These are phyloP conservation scores for Ogataea zsoltii DNA, from an alignment of 805 yeast genomes.

Conservation along the genomic window DNA sequence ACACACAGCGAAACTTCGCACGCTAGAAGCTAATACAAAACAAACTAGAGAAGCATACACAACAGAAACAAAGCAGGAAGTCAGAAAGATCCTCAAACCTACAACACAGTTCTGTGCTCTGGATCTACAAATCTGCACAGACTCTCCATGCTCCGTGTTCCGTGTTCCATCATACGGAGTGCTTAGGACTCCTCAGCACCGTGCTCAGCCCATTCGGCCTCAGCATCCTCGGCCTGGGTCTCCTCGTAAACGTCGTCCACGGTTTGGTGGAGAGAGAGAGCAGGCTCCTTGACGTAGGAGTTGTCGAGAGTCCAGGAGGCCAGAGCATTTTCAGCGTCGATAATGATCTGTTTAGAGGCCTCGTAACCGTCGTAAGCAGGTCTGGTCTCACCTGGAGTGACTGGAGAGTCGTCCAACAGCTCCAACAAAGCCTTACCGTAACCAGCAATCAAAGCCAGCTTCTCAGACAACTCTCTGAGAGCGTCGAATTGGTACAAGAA, in stretches of 20 bases:
- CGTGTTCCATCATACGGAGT: too few species aligned
- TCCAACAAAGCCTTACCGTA: conserved; percentile 97
- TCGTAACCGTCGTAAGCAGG: conserved; percentile 98
- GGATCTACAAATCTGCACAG: too few species aligned
- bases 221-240: conserved; percentile 40
- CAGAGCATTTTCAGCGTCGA: conserved; percentile 93
- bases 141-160: too few species aligned
- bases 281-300: conserved; percentile 87
- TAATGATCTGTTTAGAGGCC: conserved; percentile 95
- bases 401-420: conserved; percentile 93
- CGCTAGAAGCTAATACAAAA: not conserved
- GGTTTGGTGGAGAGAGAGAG: conserved; percentile 80
- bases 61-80: too few species aligned
- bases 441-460: conserved; percentile 95
- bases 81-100: too few species aligned
- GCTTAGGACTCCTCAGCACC: conserved; percentile 25
- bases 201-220: conserved; percentile 42
- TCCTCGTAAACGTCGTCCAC: conserved; percentile 62
- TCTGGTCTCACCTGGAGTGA: conserved; percentile 98
- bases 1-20: not conserved
- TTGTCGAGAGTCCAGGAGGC: conserved; percentile 96
- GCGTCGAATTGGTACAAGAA: conserved; percentile 97
- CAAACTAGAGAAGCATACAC: not conserved
- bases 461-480: conserved; percentile 91
- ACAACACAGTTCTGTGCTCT: too few species aligned